Percentiles rank a stretch among this genome's conserved stretches.
Conservation (phyloP, 1,284 basidiomycete genomes). For the Entoloma clypeatum region DNA sequence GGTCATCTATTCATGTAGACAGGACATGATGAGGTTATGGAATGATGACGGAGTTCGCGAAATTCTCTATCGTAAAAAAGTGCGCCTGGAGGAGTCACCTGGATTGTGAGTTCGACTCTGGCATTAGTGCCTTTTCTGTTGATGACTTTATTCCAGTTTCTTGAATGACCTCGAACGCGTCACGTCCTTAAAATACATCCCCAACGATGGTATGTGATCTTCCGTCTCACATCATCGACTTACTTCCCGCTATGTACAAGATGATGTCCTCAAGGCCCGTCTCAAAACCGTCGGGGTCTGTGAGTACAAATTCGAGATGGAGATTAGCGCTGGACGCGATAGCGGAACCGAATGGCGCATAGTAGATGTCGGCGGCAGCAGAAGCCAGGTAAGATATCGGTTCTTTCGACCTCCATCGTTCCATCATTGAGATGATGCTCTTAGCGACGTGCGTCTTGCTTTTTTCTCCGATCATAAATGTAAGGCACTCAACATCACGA, state of each 20-base stretch:
- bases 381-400: slow-evolving; percentile 59
- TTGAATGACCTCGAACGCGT: slow-evolving; percentile 68
- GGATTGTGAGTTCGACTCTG: slow-evolving; percentile 56
- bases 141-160: slow-evolving; percentile 51
- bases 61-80: slow-evolving; percentile 55
- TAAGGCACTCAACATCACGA: slow-evolving; percentile 7
- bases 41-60: slow-evolving; percentile 54
- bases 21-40: slow-evolving; percentile 66
- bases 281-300: slow-evolving; percentile 74
- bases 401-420: background rate
- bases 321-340: slow-evolving; percentile 61
- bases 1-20: slow-evolving; percentile 50
- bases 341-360: slow-evolving; percentile 76
- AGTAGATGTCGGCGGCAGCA: slow-evolving; percentile 73
- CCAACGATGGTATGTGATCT: slow-evolving; percentile 55
- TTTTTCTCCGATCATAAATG: background rate
- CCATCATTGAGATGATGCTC: slow-evolving; percentile 4
- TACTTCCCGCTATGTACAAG: slow-evolving; percentile 29
- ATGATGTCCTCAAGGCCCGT: slow-evolving; percentile 70
- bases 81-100: slow-evolving; percentile 65
- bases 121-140: slow-evolving; percentile 5
- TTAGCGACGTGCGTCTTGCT: slow-evolving; percentile 36
- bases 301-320: slow-evolving; percentile 77
- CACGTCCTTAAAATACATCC: slow-evolving; percentile 57
- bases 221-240: background rate